phyloP scores from a whole-genome alignment of 345 rosid genomes.

The Laguncularia racemosa region DNA sequence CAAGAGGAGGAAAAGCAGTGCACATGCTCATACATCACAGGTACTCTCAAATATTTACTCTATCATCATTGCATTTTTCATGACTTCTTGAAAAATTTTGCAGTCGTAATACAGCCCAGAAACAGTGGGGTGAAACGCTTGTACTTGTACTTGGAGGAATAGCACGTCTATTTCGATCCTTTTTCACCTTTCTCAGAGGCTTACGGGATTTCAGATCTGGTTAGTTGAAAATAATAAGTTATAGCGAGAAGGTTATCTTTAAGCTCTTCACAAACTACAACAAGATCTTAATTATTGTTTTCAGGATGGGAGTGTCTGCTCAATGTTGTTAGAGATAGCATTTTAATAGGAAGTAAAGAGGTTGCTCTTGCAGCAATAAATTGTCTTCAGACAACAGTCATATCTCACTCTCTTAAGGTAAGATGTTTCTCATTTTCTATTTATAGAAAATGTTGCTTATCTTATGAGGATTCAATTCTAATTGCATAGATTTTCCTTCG shows the following conservation, averaged over 20 bases:
- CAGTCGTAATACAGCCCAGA: conserved; percentile 98
- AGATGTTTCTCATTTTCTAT: neutral
- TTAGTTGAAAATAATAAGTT: conserved; percentile 14
- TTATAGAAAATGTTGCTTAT: too few relatives aligned
- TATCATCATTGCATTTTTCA: neutral
- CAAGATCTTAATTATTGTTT: neutral
- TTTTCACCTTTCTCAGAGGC: conserved; percentile 77
- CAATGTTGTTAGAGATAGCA: conserved; percentile 63
- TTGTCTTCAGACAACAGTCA: conserved; percentile 79
- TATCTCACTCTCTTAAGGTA: conserved; percentile 79
- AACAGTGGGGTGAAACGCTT: conserved; percentile 99
- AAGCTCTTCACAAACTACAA: neutral
- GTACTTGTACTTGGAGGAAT: conserved; percentile 92
- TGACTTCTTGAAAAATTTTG: conserved; percentile 14
- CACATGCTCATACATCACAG: conserved; percentile 99
- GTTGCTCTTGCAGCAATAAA: conserved; percentile 88
- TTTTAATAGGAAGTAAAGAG: conserved; percentile 82
- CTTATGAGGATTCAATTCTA: neutral
- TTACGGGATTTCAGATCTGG: conserved; percentile 87
- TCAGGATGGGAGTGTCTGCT: conserved; percentile 96
- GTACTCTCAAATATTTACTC: conserved; percentile 20
- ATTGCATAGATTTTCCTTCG: conserved; percentile 10
- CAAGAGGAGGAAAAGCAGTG: conserved; percentile 90
- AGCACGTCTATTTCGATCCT: conserved; percentile 87
- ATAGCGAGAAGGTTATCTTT: too few relatives aligned